phyloP scores from a whole-genome alignment of 2,329 filamentous ascomycete genomes.

The Pezicula carpinea region DNA sequence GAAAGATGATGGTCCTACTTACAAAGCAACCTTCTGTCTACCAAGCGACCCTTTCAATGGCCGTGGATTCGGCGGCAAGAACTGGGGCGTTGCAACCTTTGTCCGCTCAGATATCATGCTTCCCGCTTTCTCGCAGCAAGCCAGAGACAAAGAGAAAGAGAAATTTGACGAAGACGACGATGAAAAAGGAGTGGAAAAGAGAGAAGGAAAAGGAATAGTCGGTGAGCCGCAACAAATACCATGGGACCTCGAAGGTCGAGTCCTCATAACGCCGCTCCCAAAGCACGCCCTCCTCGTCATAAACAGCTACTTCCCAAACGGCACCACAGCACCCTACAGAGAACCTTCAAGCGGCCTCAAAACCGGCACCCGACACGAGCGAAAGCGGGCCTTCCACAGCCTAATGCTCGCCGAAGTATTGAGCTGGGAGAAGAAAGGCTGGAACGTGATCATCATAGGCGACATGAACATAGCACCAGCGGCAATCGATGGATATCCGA shows the following conservation, averaged over 20 bases:
- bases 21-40: conserved; percentile 40
- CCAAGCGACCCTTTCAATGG: conserved; percentile 46
- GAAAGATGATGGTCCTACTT: conserved; percentile 30
- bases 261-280: neutral
- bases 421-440: conserved; percentile 35
- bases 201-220: no score
- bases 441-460: conserved; percentile 42
- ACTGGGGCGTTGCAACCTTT: conserved; percentile 48
- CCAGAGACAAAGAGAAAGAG: conserved; percentile 33
- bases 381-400: conserved; percentile 44
- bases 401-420: conserved; percentile 40
- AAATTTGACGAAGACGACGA: no score
- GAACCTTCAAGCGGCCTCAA: conserved; percentile 36
- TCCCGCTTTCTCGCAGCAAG: no score
- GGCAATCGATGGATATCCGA: conserved; percentile 35
- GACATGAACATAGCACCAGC: conserved; percentile 46
- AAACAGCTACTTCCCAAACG: conserved; percentile 51
- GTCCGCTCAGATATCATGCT: conserved; percentile 35
- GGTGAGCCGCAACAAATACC: no score
- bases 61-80: conserved; percentile 41
- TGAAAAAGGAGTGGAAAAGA: no score
- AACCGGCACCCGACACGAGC: conserved; percentile 43
- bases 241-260: no score
- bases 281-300: conserved; percentile 39
- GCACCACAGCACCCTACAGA: conserved; percentile 42